Base-by-base conservation (phyloP, 2,329 filamentous ascomycete genomes). In the Diaporthe ilicicola region DNA sequence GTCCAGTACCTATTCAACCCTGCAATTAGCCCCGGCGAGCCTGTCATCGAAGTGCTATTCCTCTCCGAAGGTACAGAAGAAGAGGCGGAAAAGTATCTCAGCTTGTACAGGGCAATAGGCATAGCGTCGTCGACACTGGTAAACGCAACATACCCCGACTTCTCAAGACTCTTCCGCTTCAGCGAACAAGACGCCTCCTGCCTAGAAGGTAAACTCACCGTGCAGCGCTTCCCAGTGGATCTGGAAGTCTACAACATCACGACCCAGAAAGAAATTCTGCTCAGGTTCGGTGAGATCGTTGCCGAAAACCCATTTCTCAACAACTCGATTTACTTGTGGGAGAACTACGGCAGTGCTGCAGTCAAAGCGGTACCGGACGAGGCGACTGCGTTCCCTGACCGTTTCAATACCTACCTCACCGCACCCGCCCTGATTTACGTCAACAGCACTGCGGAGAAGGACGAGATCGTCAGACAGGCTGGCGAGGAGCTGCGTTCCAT, bases 311-410 rank as follows among this genome's bases (percentile, higher is more conserved):
- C 59, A 7, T 64, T 64, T 10, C 59, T 64, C 29, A 27, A n/a
- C 44, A 74, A 75, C 46, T 79, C 79, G 4, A 84, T 79, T 62
- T 76, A 81, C 1, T 53, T 79, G 8, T 84, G 79, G 71, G 77
- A 78, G 1, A 67, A 77, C 1, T 64, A 64, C 9, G 59, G 59
- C 13, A 50, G 34, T 29, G 50, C 22, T 24, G 59, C 59, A 15
- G 59, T 64, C 12, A 64, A 50, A 15, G 13, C n/a, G 1, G 27
- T 64, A 22, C 29, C 44, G 8, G 44, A 64, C 19, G 44, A 64
- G 19, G 24, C 42, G 1, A 64, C 59, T 12, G 59, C 59, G 12
- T 64, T 50, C 8, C 59, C 59, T 12, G 59, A 64, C 34, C 59
- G 44, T 4, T 64, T 48, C 44, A 64, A 64, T 50, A 44, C 76